Percentiles rank a stretch among this genome's conserved stretches.
phyloP scores from a whole-genome alignment of 1,284 basidiomycete genomes.

The Boletellus sp. region DNA sequence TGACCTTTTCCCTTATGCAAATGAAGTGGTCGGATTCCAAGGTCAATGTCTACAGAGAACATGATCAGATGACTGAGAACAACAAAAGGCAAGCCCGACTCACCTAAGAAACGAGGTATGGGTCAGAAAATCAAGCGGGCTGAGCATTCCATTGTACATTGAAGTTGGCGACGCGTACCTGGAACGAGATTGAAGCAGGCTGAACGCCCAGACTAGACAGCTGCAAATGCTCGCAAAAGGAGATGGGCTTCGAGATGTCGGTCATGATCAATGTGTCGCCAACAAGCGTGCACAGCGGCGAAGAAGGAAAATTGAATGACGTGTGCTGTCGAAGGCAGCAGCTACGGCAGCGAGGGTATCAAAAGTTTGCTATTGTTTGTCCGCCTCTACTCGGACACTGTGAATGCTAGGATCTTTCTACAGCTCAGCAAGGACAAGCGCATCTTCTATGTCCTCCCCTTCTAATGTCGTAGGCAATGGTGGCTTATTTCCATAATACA shows the following conservation, averaged over 20 bases:
- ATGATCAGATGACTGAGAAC: conserved; percentile 9
- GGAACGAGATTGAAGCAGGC: conserved; percentile 95
- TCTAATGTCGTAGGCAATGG: conserved; percentile 50
- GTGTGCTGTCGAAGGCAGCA: conserved; percentile 23
- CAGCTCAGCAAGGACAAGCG: conserved; percentile 58
- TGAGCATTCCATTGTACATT: conserved; percentile 28
- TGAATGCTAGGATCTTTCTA: conserved; percentile 27
- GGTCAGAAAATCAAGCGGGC: conserved; percentile 18
- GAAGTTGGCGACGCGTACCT: conserved; percentile 54
- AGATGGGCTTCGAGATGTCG: conserved; percentile 65
- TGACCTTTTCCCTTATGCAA: conserved; percentile 86
- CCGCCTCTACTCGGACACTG: conserved; percentile 3
- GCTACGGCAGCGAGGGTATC: conserved; percentile 15
- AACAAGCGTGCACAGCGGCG: conserved; percentile 14
- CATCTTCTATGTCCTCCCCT: conserved; percentile 71
- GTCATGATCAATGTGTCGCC: conserved; percentile 34
- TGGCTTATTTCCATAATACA: conserved; percentile 64
- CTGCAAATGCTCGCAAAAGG: conserved; percentile 85
- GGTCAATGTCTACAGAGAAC: conserved; percentile 66
- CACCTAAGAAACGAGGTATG: conserved; percentile 17
- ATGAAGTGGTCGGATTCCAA: conserved; percentile 98
- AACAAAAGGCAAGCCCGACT: conserved; percentile 1
- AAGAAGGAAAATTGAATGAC: conserved; percentile 15
- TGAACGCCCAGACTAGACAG: conserved; percentile 95
- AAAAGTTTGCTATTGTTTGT: conserved; percentile 33